A percentile compares a stretch with the other conserved stretches of the same genome.
phyloP scores from a whole-genome alignment of 495 filamentous ascomycete species.

The Cladorrhinum samala region DNA sequence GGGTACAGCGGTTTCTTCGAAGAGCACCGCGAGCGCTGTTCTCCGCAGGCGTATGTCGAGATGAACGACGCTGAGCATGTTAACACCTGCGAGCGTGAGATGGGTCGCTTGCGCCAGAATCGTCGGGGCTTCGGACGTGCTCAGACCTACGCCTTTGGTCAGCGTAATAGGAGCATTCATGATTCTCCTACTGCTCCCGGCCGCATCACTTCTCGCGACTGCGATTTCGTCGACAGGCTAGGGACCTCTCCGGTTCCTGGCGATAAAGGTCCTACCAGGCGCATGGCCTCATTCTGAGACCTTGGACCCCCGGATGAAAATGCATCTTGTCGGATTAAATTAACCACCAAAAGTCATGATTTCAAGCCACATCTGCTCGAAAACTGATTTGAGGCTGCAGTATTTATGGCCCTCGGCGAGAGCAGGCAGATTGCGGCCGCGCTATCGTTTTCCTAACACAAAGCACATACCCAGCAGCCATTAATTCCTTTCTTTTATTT shows the following conservation, averaged over 20 bases:
- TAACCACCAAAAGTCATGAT: too few species aligned
- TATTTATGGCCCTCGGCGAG: too few species aligned
- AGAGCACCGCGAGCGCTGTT: conserved; percentile 70
- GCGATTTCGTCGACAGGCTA: conserved; percentile 46
- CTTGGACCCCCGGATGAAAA: not conserved
- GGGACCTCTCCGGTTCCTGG: conserved; percentile 46
- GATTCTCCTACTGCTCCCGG: conserved; percentile 71
- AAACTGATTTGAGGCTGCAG: too few species aligned
- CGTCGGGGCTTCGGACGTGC: conserved; percentile 79
- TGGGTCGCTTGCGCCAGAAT: conserved; percentile 74
- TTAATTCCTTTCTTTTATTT: conserved; percentile 12
- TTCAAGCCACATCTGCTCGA: not conserved
- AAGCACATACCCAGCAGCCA: not conserved
- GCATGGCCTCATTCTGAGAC: conserved; percentile 66
- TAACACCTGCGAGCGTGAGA: conserved; percentile 84
- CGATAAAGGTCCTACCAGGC: conserved; percentile 53
- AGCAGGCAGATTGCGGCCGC: too few species aligned
- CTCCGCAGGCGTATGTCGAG: conserved; percentile 89
- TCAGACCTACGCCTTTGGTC: conserved; percentile 87
- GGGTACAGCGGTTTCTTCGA: conserved; percentile 92
- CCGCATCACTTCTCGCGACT: conserved; percentile 38
- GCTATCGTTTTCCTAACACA: not conserved
- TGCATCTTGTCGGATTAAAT: not conserved
- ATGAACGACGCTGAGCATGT: conserved; percentile 89
- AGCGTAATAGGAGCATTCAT: conserved; percentile 57